phyloP scores from a whole-genome alignment of 2,329 filamentous ascomycete genomes.

The Aspergillus fijiensis region DNA sequence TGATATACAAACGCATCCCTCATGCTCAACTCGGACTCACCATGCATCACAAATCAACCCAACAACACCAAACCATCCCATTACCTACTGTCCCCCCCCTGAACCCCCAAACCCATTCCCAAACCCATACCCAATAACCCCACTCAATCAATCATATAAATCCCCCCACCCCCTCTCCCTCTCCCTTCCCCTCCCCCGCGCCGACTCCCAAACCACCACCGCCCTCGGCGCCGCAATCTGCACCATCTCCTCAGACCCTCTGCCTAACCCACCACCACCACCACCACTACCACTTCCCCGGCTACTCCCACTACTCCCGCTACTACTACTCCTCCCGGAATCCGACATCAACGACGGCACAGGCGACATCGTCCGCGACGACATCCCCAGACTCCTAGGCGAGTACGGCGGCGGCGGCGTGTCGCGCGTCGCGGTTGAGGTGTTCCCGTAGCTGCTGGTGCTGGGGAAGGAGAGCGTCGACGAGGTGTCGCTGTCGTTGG shows the following conservation, averaged over 20 bases:
- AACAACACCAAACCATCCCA: too few relatives aligned
- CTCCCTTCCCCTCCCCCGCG: not conserved
- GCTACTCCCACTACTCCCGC: conserved; percentile 12
- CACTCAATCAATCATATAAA: not conserved
- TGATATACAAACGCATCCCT: too few relatives aligned
- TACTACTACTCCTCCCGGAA: conserved; percentile 22
- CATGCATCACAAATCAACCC: too few relatives aligned
- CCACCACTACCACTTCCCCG: not conserved
- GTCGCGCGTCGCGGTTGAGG: conserved; percentile 44
- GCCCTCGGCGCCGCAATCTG: conserved; percentile 31
- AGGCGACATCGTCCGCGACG: conserved; percentile 19
- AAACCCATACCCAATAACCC: not conserved
- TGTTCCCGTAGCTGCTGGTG: conserved; percentile 42
- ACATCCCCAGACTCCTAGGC: conserved; percentile 15
- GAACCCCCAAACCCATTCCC: not conserved
- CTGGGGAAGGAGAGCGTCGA: conserved; percentile 44
- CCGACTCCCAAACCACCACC: conserved; percentile 12
- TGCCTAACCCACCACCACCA: not conserved
- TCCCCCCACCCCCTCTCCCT: not conserved
- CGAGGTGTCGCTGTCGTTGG: conserved; percentile 39
- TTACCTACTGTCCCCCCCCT: too few relatives aligned
- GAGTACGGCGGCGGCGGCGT: conserved; percentile 46
- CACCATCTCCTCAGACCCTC: conserved; percentile 16
- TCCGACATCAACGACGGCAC: conserved; percentile 34
- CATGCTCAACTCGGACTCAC: too few relatives aligned